Evolutionary conservation across 257 asterid species (phyloP), one percentile per base, ranked within the genome.

Genomic region (Solanum infundibuliforme): DNA sequence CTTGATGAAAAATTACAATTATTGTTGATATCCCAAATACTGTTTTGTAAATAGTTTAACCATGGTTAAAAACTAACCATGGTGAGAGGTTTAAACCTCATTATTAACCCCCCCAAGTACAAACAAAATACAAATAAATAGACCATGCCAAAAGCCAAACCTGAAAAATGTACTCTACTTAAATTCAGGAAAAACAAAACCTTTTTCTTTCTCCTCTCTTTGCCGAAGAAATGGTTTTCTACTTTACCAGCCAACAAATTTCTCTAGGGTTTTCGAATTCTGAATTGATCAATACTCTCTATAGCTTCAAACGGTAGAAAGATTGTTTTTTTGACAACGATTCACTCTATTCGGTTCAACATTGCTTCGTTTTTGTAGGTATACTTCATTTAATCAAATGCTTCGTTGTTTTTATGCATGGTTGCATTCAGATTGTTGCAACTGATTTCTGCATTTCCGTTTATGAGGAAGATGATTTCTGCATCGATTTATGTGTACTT

Each of bases 61-160:
- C 91, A 86, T n/a, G 74, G 87, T 89, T 71, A 90, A 29, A 88
- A 84, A 10, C 71, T 62, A 62, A n/a, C 14, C 71, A 62, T 23
- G 71, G 31, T 62, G 71, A 62, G 71, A 11, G 71, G 71, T 58
- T 58, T 58, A 8, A 58, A 58, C 6, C 68, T 52, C 62, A 52
- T 52, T 52, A 52, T 7, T 55, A 55, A 60, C 27, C 8, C 29
- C 68, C 68, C 68, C 11, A 8, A 60, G 13, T 62, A 62, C 71
- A 62, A 62, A 62, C 8, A 62, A 62, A 62, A n/a, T 62, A 62
- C 32, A 62, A 62, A 62, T 62, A 62, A 62, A 62, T 62, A 62
- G 31, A 62, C 31, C 66, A 58, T 58, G 66, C 66, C 27, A 58
- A 58, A 20, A 68, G 90, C 84, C 31, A 86, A 65, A 89, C 72